Percentiles rank a stretch among this genome's conserved stretches.
These are phyloP conservation scores for Diaporthe sp. DNA, from an alignment of 2,329 filamentous ascomycete species.

Conservation along the genomic window DNA sequence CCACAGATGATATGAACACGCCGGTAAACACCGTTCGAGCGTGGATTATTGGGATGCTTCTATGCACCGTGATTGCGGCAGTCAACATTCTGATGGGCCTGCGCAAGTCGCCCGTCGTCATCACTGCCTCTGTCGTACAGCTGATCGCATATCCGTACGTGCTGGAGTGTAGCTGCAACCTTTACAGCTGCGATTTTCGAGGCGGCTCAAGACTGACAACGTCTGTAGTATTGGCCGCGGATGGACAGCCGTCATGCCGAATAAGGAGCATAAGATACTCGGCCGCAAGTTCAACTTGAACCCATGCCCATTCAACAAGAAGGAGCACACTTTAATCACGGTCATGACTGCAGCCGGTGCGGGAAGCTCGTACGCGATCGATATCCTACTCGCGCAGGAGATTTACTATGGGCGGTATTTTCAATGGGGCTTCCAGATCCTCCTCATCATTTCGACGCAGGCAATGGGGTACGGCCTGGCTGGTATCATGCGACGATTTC, in stretches of 20 bases:
- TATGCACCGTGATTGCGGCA: constrained; percentile 15
- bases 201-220: not conserved
- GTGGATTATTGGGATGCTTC: constrained; percentile 24
- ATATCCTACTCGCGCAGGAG: constrained; percentile 55
- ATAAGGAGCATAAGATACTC: constrained; percentile 41
- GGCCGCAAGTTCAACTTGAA: constrained; percentile 45
- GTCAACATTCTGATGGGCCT: constrained; percentile 22
- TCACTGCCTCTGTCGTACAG: constrained; percentile 25
- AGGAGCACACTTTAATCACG: constrained; percentile 49
- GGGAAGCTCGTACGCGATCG: constrained; percentile 50
- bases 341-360: constrained; percentile 47
- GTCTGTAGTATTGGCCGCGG: not conserved
- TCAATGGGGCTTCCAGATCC: constrained; percentile 67
- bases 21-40: constrained; percentile 25
- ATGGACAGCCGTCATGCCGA: constrained; percentile 21
- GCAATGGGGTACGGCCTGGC: constrained; percentile 74
- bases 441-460: constrained; percentile 71
- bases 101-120: constrained; percentile 18
- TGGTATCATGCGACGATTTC: constrained; percentile 69
- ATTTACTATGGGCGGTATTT: constrained; percentile 65
- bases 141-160: constrained; percentile 20
- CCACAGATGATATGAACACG: constrained; percentile 17
- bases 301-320: constrained; percentile 49
- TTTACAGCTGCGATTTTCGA: rapidly evolving
- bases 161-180: not conserved